Evolutionary conservation across 192 early-diverging fungal genomes (phyloP).

Genomic region (Podila epigama): DNA sequence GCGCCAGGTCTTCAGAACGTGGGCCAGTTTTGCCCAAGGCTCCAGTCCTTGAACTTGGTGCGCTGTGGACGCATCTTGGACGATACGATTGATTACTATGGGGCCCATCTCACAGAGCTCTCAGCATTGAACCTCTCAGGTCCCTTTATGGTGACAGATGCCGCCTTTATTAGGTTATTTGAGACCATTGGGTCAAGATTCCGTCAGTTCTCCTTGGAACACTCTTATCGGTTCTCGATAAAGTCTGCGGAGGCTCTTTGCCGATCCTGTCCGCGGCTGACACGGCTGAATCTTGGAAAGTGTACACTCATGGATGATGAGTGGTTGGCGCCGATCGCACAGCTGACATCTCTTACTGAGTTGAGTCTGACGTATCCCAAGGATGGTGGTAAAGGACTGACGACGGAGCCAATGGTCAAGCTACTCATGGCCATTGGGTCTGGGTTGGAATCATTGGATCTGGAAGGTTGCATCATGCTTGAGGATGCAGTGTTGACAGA

Average conservation of each 20-base stretch:
- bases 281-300: constrained; percentile 54
- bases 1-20: constrained; percentile 64
- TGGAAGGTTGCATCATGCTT: constrained; percentile 59
- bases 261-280: constrained; percentile 48
- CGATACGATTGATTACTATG: constrained; percentile 52
- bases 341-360: constrained; percentile 44
- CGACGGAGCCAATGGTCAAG: constrained; percentile 53
- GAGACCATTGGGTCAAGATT: constrained; percentile 57
- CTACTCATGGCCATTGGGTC: constrained; percentile 57
- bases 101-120: constrained; percentile 51
- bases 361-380: constrained; percentile 55
- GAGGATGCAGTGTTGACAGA: constrained; percentile 63
- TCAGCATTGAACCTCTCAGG: constrained; percentile 70
- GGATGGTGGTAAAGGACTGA: constrained; percentile 27
- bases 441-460: constrained; percentile 51
- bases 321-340: constrained; percentile 49
- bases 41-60: constrained; percentile 69
- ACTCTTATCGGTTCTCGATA: constrained; percentile 64
- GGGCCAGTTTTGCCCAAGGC: constrained; percentile 65
- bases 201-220: constrained; percentile 60
- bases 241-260: constrained; percentile 59
- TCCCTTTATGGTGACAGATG: constrained; percentile 70
- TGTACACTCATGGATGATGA: constrained; percentile 57
- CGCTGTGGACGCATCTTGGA: constrained; percentile 78
- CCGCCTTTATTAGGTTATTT: constrained; percentile 69